Evolutionary conservation across 495 filamentous ascomycete genomes (phyloP), one percentile per base, ranked within the genome.

Genomic region (Gamarada debralockiae): DNA sequence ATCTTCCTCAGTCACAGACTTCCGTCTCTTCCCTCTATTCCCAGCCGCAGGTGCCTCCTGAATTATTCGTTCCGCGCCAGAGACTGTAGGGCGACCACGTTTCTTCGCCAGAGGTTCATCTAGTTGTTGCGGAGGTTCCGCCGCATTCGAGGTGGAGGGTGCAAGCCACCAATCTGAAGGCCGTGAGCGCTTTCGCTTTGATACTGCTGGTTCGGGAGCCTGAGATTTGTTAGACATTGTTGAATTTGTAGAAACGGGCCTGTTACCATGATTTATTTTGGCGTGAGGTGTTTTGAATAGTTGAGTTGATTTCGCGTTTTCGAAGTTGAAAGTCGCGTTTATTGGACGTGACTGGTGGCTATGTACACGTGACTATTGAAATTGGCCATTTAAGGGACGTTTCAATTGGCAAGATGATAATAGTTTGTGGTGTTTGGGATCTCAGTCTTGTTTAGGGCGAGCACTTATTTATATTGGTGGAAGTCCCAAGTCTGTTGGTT

Each of bases 151-250:
- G 5, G 47, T 24, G 6, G 52, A 31, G 10, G 33, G 20, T 18
- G 37, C 56, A 22, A 45, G 49, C 60, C 60, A 63, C 43, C 46
- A 63, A 13, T 63, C 52, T 39, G 57, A 58, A 13, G 61, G 61
- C 33, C 49, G 51, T 8, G 53, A 57, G 12, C 61, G 57, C 29
- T 58, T 61, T 56, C 61, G 40, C 34, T 64, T 64, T 20, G 53
- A 39, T 13, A 45, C 22, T 33, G 39, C 48, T 14, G 31, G 20
- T 27, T 55, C 50, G 3, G 50, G 53, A 1, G 57, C 60, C 60
- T 63, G 22, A 0, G 21, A 8, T n/a, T 6, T 46, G 33, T 63
- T 50, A 60, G 48, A 29, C 13, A 40, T 43, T 24, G 6, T n/a
- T n/a, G n/a, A n/a, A n/a, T n/a, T n/a, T n/a, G n/a, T n/a, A n/a